Evolutionary conservation across 495 filamentous ascomycete species (phyloP).

Genomic region (Cercophora newfieldiana): DNA sequence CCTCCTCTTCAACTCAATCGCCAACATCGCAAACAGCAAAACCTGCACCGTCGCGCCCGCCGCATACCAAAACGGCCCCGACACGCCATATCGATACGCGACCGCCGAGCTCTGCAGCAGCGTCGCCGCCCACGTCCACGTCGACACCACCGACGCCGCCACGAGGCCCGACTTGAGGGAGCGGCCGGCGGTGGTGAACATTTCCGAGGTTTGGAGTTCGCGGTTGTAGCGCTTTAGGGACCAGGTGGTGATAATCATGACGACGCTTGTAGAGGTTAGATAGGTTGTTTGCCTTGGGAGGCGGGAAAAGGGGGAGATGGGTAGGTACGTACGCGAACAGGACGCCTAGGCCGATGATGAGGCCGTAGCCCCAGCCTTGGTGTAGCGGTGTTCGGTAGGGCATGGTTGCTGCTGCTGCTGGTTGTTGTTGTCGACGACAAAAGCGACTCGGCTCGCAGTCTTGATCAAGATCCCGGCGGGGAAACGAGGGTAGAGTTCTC

Average conservation of each 20-base stretch:
- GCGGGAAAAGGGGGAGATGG: too few relatives aligned
- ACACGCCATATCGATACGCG: conserved; percentile 18
- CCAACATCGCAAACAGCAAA: conserved; percentile 46
- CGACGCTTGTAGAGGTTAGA: too few relatives aligned
- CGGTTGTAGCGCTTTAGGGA: conserved; percentile 12
- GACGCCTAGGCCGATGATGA: conserved; percentile 11
- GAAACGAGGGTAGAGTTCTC: too few relatives aligned
- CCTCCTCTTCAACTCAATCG: conserved; percentile 48
- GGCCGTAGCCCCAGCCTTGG: conserved; percentile 16
- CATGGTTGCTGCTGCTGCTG: not conserved
- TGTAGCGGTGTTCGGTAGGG: not conserved
- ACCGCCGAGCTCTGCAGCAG: conserved; percentile 6
- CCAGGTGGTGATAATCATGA: conserved; percentile 9
- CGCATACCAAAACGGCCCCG: conserved; percentile 42
- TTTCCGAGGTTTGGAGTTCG: conserved; percentile 5
- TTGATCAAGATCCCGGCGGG: too few relatives aligned
- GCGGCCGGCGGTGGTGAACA: conserved; percentile 10
- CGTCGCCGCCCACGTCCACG: conserved; percentile 12
- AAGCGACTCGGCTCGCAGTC: too few relatives aligned
- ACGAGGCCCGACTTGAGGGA: conserved; percentile 3
- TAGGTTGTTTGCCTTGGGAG: too few relatives aligned
- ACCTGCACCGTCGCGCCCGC: conserved; percentile 41
- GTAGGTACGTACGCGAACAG: conserved; percentile 12
- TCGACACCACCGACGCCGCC: conserved; percentile 2
- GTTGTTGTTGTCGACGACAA: too few relatives aligned